Evolutionary conservation across 2,329 filamentous ascomycete genomes (phyloP).

Genomic region (Fusarium buxicola): DNA sequence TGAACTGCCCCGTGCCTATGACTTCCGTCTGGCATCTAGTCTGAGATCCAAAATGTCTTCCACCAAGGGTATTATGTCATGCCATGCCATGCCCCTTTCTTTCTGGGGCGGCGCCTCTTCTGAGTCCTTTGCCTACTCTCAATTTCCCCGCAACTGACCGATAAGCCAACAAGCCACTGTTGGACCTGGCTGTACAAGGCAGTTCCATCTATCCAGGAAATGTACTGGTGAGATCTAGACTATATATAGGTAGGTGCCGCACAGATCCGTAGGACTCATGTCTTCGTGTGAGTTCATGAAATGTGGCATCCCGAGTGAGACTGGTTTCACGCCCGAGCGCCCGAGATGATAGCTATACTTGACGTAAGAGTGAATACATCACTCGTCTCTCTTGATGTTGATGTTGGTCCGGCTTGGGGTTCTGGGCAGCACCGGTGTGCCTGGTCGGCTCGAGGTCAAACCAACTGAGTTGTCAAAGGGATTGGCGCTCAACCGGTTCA

Average conservation of each 20-base stretch:
- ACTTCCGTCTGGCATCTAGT: slow-evolving; percentile 13
- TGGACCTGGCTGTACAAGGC: slow-evolving; percentile 15
- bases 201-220: slow-evolving; percentile 37
- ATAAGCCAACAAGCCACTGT: slow-evolving; percentile 2
- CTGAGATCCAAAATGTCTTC: slow-evolving; percentile 20
- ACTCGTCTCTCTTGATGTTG: slow-evolving; percentile 54
- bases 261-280: slow-evolving; percentile 26
- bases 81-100: slow-evolving; percentile 8
- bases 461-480: slow-evolving; percentile 57
- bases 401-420: slow-evolving; percentile 54
- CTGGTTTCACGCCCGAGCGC: slow-evolving; percentile 19
- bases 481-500: slow-evolving; percentile 52
- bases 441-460: slow-evolving; percentile 60
- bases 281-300: slow-evolving; percentile 39
- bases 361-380: slow-evolving; percentile 9
- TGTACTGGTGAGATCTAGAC: slow-evolving; percentile 36
- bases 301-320: slow-evolving; percentile 25
- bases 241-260: slow-evolving; percentile 34
- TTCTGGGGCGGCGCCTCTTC: slow-evolving; percentile 13
- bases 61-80: slow-evolving; percentile 28
- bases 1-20: not conserved
- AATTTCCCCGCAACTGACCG: slow-evolving; percentile 3
- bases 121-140: slow-evolving; percentile 16
- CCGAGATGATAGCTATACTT: not conserved
- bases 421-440: slow-evolving; percentile 58